Conservation (phyloP, 352 stramenopile species). For the Phytophthora ohioensis region DNA sequence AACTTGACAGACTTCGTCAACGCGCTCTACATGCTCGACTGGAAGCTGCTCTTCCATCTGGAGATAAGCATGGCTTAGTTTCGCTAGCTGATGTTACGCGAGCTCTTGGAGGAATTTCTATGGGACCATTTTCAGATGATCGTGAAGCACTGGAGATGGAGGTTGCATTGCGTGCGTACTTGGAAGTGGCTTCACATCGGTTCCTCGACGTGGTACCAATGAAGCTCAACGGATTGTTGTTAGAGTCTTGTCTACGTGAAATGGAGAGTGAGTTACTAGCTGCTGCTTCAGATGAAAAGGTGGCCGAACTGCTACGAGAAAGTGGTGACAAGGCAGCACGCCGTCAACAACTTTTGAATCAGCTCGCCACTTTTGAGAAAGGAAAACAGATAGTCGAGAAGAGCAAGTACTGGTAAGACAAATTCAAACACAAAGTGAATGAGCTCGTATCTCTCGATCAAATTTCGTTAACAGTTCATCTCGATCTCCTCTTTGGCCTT, state of each 20-base stretch:
- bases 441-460: neutral
- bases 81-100: constrained; percentile 24
- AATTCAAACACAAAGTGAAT: too few relatives aligned
- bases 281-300: constrained; percentile 42
- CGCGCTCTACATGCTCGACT: constrained; percentile 26
- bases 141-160: constrained; percentile 51
- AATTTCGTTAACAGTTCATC: neutral
- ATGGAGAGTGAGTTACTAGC: constrained; percentile 42
- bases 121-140: constrained; percentile 37
- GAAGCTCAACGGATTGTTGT: constrained; percentile 44
- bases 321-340: constrained; percentile 10
- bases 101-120: constrained; percentile 16
- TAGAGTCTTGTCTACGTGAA: constrained; percentile 38
- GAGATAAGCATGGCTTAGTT: constrained; percentile 23
- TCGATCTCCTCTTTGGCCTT: too few relatives aligned
- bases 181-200: constrained; percentile 42
- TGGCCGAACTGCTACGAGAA: constrained; percentile 46
- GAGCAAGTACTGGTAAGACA: constrained; percentile 1
- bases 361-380: constrained; percentile 29
- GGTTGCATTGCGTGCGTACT: constrained; percentile 43
- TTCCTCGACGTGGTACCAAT: constrained; percentile 53
- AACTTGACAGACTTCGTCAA: constrained; percentile 27
- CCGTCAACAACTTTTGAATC: constrained; percentile 29
- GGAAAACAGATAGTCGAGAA: constrained; percentile 38
- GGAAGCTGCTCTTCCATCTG: constrained; percentile 16